Evolutionary conservation across 371 early-diverging fungal species (phyloP), one percentile per base, ranked within the genome.

Genomic region (Parasitella parasitica): DNA sequence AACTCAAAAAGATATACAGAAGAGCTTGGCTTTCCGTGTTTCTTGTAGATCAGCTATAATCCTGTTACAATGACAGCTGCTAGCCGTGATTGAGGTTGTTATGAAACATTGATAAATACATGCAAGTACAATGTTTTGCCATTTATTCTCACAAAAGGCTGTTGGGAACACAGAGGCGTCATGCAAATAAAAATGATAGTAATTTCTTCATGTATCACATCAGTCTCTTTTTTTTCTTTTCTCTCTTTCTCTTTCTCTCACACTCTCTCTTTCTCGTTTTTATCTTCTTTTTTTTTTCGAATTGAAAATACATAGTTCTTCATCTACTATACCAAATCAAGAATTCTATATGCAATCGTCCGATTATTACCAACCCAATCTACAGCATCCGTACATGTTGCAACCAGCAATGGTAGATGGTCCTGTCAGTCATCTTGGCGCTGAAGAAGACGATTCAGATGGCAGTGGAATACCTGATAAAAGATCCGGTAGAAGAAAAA

Each of bases 401-500:
- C 59, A 59, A 16, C 51, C 51, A 39, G 15, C 59, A 15, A 30
- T 50, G 48, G 32, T 26, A 1, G 59, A 59, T 38, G 51, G 28
- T 36, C 53, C 38, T 34, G 69, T 66, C 13, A 54, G 61, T 1
- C 18, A 46, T 22, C 22, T 24, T 13, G 57, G 43, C 3, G 54
- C 26, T n/a, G 61, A 55, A 51, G 66, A 66, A 5, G 67, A 63
- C 4, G 67, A 66, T 34, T 77, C 73, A 1, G 82, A 79, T 27
- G 81, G 74, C 28, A 71, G 71, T 0, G 75, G 59, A 13, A 67
- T 78, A 49, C 66, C 60, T 27, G 82, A 79, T 53, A 89, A 88
- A 75, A 81, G 85, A 5, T 77, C 87, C 28, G 92, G 92, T 5
- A 80, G 97, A 48, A 86, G 94, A 66, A 96, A 96, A 73, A 95